Evolutionary conservation across 306 rosid genomes (phyloP).

Genomic region (Dryas octopetala): DNA sequence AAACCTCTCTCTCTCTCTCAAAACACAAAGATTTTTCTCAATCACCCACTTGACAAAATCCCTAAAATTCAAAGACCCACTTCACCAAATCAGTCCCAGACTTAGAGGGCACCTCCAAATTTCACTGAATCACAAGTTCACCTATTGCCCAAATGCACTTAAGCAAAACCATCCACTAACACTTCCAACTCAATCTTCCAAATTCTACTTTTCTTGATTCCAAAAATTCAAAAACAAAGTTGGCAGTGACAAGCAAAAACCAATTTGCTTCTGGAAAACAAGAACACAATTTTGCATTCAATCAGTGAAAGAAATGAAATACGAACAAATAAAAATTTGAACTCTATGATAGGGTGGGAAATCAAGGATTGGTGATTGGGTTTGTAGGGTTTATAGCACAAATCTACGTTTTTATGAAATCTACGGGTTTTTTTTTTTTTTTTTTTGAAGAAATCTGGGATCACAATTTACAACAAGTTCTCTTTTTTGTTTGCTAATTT

Average conservation of each 20-base stretch:
- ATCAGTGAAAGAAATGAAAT: neutral
- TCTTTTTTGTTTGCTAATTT: constrained; percentile 28
- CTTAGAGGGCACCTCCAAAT: constrained; percentile 27
- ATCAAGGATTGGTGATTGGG: constrained; percentile 36
- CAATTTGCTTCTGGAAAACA: constrained; percentile 12
- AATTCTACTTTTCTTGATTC: neutral
- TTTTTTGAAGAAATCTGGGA: constrained; percentile 48
- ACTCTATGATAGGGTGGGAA: constrained; percentile 18
- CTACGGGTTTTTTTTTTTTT: constrained; percentile 1
- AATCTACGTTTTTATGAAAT: constrained; percentile 41
- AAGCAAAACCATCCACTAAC: constrained; percentile 11
- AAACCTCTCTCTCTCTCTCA: neutral
- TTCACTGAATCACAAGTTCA: constrained; percentile 23
- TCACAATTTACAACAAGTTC: constrained; percentile 26
- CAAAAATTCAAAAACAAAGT: constrained; percentile 14
- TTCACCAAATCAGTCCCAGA: constrained; percentile 32
- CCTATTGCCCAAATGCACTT: constrained; percentile 39
- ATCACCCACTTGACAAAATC: constrained; percentile 7
- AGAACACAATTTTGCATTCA: neutral
- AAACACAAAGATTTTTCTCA: neutral
- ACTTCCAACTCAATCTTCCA: constrained; percentile 33
- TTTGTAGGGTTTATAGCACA: constrained; percentile 33
- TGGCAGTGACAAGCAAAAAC: constrained; percentile 22
- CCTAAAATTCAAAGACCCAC: constrained; percentile 26
- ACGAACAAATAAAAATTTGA: neutral